Conservation (phyloP, 1,284 basidiomycete genomes). For the Earliella scabrosa region DNA sequence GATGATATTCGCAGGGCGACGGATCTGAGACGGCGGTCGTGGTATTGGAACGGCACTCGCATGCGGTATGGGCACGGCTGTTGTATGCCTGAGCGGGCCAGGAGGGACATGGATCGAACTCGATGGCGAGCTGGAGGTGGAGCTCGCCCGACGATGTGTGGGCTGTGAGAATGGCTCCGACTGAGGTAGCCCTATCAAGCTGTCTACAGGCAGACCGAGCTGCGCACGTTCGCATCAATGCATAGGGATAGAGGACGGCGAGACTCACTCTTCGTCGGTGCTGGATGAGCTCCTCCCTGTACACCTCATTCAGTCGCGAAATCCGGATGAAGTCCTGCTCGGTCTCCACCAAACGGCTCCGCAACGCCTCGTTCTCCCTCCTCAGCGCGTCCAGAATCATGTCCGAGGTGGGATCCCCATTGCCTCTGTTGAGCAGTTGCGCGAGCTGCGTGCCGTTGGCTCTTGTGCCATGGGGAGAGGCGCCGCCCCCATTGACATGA, state of each 20-base stretch:
- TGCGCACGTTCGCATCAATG: slow-evolving; percentile 33
- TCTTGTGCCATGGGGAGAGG: slow-evolving; percentile 34
- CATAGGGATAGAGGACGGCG: background rate
- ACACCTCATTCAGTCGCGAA: slow-evolving; percentile 75
- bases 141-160: slow-evolving; percentile 58
- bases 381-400: slow-evolving; percentile 74
- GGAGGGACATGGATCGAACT: slow-evolving; percentile 44
- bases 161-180: slow-evolving; percentile 71
- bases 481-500: slow-evolving; percentile 37
- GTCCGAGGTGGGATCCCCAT: slow-evolving; percentile 57
- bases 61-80: slow-evolving; percentile 67
- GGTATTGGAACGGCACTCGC: slow-evolving; percentile 66
- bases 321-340: slow-evolving; percentile 77
- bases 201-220: slow-evolving; percentile 76
- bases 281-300: slow-evolving; percentile 79
- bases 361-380: slow-evolving; percentile 74
- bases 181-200: slow-evolving; percentile 68
- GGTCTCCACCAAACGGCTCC: slow-evolving; percentile 65
- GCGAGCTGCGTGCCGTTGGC: slow-evolving; percentile 12
- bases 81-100: slow-evolving; percentile 40
- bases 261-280: slow-evolving; percentile 72
- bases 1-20: slow-evolving; percentile 47
- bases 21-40: slow-evolving; percentile 63
- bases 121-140: slow-evolving; percentile 49
- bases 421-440: slow-evolving; percentile 32